Percentiles rank a stretch among this genome's conserved stretches.
Conservation (phyloP, 495 filamentous ascomycete species). For the Thozetella sp. region DNA sequence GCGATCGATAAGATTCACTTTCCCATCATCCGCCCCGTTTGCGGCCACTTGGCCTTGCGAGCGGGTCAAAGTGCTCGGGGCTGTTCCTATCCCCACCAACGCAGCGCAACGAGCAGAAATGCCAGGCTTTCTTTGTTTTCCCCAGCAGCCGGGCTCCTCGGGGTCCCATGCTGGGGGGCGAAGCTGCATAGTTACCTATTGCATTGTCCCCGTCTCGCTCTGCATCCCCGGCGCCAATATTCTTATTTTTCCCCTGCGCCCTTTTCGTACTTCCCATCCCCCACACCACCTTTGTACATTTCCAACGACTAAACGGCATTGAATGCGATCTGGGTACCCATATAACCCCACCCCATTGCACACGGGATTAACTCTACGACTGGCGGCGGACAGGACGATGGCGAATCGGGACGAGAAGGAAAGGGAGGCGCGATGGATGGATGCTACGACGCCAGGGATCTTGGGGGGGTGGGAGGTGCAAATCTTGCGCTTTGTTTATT, state of each 20-base stretch:
- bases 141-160: no score
- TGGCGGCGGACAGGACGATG: neutral
- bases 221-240: no score
- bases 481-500: neutral
- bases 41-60: neutral
- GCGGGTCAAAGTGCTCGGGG: no score
- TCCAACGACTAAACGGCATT: neutral
- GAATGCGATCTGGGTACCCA: neutral
- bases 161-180: no score
- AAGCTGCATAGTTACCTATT: no score
- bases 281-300: neutral
- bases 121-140: no score
- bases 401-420: neutral
- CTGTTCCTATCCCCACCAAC: no score
- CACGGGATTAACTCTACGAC: neutral
- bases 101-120: no score
- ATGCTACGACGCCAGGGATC: neutral
- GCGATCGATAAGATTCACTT: constrained; percentile 10
- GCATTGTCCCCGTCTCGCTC: no score
- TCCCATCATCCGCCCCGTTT: neutral
- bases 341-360: no score
- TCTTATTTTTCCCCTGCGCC: no score
- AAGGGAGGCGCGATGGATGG: neutral
- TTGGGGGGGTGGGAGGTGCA: constrained; percentile 22
- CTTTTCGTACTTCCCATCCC: neutral